A percentile compares a stretch with the other conserved stretches of the same genome.
Conservation (phyloP, 78 protist species). For the Dictyostelium firmibasis region DNA sequence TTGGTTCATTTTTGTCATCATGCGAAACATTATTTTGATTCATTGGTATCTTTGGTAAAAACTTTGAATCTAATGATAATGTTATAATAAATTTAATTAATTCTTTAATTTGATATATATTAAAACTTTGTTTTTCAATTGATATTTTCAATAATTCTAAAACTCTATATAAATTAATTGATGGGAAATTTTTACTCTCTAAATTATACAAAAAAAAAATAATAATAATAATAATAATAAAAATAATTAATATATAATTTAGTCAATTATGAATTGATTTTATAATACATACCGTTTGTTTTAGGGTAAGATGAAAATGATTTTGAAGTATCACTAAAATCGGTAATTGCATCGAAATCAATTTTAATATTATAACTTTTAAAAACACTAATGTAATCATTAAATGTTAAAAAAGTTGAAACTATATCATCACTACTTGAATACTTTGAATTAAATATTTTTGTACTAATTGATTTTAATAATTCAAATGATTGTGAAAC, state of each 20-base stretch:
- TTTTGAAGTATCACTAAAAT: not conserved
- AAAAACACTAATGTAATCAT: not conserved
- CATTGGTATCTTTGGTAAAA: not conserved
- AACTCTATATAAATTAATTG: conserved; percentile 10
- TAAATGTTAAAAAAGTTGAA: not conserved
- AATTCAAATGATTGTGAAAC: conserved; percentile 36
- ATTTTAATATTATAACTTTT: conserved; percentile 2
- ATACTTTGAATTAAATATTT: not conserved
- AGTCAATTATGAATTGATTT: too few species aligned
- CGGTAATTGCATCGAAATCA: not conserved
- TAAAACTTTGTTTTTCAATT: not conserved
- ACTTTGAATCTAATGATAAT: conserved; percentile 31
- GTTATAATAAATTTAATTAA: conserved; percentile 7
- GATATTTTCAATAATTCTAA: conserved; percentile 1
- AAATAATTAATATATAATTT: too few species aligned
- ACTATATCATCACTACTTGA: not conserved
- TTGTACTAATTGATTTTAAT: not conserved
- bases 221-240: not conserved
- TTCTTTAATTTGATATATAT: not conserved
- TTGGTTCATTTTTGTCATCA: not conserved
- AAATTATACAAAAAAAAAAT: not conserved
- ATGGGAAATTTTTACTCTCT: conserved; percentile 5
- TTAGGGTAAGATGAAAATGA: not conserved
- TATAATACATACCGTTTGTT: not conserved
- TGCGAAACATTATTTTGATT: not conserved